These are phyloP conservation scores for Corymbia calophylla DNA, from an alignment of 441 rosid genomes.

Conservation along the genomic window DNA sequence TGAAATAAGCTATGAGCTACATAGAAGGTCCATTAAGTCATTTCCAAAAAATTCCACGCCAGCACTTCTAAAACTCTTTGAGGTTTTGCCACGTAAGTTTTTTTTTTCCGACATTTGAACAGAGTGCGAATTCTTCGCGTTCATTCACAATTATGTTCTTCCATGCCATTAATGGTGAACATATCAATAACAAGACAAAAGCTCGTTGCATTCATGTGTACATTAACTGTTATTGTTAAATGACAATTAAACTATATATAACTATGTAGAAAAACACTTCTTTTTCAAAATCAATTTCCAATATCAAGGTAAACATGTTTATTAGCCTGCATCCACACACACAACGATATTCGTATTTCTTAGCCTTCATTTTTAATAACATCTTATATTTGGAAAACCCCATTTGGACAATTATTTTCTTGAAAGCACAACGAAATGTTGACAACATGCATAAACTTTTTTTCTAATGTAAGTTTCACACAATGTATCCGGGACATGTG, in stretches of 20 bases:
- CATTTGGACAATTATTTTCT: accelerated
- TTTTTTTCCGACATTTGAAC: neutral
- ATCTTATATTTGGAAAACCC: neutral
- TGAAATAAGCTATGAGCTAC: neutral
- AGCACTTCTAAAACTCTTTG: neutral
- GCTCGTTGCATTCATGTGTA: neutral
- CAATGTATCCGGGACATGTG: accelerated
- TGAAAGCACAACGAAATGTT: neutral
- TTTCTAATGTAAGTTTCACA: neutral
- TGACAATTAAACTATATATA: neutral
- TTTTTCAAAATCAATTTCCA: neutral
- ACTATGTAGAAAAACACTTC: neutral
- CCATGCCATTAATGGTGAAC: neutral
- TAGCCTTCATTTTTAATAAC: neutral
- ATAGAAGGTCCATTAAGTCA: neutral
- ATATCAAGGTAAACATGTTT: neutral
- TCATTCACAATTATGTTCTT: neutral
- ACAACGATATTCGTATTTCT: neutral
- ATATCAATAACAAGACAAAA: neutral
- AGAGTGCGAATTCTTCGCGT: neutral
- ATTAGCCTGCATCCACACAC: neutral
- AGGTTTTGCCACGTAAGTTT: neutral
- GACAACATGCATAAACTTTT: neutral
- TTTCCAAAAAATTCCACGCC: no score
- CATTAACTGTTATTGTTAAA: neutral